Conservation (phyloP, 805 yeast species). For the Cephaloascus albidus region DNA sequence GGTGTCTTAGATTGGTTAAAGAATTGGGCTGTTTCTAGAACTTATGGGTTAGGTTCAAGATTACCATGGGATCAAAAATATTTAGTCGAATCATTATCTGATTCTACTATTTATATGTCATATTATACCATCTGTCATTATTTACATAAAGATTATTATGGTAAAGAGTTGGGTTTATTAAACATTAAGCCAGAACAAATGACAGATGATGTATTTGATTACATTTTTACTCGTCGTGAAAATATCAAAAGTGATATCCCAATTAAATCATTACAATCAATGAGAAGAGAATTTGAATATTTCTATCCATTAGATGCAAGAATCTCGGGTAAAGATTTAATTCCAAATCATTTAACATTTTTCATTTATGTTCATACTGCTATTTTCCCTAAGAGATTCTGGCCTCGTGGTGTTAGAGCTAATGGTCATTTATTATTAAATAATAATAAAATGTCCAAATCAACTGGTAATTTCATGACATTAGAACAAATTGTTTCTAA, state of each 20-base stretch:
- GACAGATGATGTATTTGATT: conserved; percentile 93
- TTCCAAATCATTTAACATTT: conserved; percentile 96
- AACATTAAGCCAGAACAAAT: conserved; percentile 71
- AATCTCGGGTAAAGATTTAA: conserved; percentile 92
- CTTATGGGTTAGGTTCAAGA: conserved; percentile 90
- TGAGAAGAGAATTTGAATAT: conserved; percentile 93
- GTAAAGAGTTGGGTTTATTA: conserved; percentile 63
- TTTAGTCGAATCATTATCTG: conserved; percentile 90
- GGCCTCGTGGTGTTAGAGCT: conserved; percentile 93
- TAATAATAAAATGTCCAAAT: conserved; percentile 96
- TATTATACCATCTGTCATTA: conserved; percentile 86
- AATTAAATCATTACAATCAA: conserved; percentile 47
- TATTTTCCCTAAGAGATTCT: conserved; percentile 76
- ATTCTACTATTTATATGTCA: conserved; percentile 92
- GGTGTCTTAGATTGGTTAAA: conserved; percentile 92
- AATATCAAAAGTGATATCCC: conserved; percentile 52
- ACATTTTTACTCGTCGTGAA: conserved; percentile 70
- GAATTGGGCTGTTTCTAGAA: conserved; percentile 97
- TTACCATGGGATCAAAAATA: conserved; percentile 96
- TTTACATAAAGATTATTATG: conserved; percentile 81
- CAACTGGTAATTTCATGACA: conserved; percentile 95
- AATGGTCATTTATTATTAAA: conserved; percentile 94
- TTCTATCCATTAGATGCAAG: conserved; percentile 93
- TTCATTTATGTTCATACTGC: conserved; percentile 91
- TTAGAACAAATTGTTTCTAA: conserved; percentile 75